A percentile compares a stretch with the other conserved stretches of the same genome.
phyloP scores from a whole-genome alignment of 106 monocot species.

The Phalaenopsis aphrodite region DNA sequence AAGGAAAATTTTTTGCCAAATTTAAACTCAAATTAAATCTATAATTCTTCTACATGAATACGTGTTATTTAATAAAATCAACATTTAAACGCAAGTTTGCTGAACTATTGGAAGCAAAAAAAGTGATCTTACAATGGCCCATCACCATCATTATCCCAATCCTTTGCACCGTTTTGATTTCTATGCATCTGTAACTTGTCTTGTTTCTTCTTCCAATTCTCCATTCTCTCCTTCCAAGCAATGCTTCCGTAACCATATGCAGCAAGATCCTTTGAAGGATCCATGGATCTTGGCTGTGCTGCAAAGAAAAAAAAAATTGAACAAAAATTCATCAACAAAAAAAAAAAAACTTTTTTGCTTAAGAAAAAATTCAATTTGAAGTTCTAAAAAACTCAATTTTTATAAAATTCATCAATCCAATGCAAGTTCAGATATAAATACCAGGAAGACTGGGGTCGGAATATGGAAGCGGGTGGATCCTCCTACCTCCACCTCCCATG shows the following conservation, averaged over 20 bases:
- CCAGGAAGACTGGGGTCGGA: slow-evolving; percentile 66
- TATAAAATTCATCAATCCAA: neutral
- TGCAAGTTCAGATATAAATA: slow-evolving; percentile 10
- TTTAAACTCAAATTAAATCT: neutral
- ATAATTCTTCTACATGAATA: neutral
- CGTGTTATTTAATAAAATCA: neutral
- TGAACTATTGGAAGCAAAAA: neutral
- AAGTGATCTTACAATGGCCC: slow-evolving; percentile 60
- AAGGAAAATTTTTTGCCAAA: neutral
- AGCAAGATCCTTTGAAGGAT: slow-evolving; percentile 92
- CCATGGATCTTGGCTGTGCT: slow-evolving; percentile 96
- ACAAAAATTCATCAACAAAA: neutral
- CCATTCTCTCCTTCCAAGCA: slow-evolving; percentile 94
- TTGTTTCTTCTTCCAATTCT: slow-evolving; percentile 86
- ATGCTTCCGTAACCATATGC: slow-evolving; percentile 97
- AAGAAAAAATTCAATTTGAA: neutral
- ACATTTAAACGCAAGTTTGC: neutral
- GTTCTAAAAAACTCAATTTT: neutral
- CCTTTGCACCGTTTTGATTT: slow-evolving; percentile 55
- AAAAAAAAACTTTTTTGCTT: neutral
- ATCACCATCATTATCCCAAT: slow-evolving; percentile 55
- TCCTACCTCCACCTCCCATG: slow-evolving; percentile 85
- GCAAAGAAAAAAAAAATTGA: slow-evolving; percentile 20
- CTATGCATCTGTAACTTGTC: slow-evolving; percentile 55
- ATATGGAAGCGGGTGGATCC: slow-evolving; percentile 92